These are phyloP conservation scores for Phaeomoniella chlamydospora DNA, from an alignment of 2,329 filamentous ascomycete species.

Conservation along the genomic window DNA sequence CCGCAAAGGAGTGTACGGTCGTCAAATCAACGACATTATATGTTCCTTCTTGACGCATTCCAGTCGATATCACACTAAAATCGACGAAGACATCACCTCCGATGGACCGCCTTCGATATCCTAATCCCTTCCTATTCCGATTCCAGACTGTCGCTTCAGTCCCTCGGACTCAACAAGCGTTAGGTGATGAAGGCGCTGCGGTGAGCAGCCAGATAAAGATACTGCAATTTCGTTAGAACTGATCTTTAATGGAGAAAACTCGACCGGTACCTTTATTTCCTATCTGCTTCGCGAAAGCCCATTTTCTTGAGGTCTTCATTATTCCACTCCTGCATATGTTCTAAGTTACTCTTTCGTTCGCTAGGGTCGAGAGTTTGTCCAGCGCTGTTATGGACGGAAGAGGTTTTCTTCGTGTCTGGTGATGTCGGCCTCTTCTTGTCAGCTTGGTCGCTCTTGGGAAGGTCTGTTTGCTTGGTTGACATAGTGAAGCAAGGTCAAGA, in stretches of 20 bases:
- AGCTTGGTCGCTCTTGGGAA: too few relatives aligned
- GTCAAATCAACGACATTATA: background rate
- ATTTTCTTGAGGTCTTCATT: background rate
- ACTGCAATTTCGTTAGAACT: background rate
- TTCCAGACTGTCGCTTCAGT: too few relatives aligned
- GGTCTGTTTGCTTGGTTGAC: too few relatives aligned
- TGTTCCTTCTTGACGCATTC: background rate
- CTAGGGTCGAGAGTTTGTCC: background rate
- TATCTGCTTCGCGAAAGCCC: background rate
- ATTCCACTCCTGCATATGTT: background rate
- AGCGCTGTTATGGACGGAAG: background rate
- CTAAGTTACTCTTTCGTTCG: background rate
- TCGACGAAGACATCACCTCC: background rate
- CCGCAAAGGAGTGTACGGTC: background rate
- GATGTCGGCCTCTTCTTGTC: background rate
- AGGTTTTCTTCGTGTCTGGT: background rate
- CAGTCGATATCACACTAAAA: background rate
- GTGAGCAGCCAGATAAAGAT: background rate
- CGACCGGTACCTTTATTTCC: background rate
- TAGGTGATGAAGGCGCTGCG: background rate
- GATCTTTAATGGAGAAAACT: background rate
- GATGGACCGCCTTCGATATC: background rate
- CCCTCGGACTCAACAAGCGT: background rate
- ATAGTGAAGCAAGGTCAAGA: too few relatives aligned
- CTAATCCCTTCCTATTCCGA: background rate